phyloP scores from a whole-genome alignment of 805 yeast species.

The Saccharomyces jurei region DNA sequence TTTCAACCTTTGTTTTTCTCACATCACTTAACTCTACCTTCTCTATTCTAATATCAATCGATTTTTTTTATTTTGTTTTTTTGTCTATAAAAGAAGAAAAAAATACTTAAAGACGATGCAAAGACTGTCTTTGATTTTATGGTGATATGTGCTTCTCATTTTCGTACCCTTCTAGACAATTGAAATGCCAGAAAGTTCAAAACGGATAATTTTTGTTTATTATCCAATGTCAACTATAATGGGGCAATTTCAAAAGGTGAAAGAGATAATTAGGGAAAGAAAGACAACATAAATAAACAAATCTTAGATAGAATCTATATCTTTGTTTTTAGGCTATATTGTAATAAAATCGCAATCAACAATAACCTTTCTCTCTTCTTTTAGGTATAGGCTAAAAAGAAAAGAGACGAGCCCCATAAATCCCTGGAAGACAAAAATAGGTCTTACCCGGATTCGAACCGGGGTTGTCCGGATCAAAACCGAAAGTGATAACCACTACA shows the following conservation, averaged over 20 bases:
- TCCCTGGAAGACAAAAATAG: constrained; percentile 27
- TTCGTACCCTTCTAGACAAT: not conserved
- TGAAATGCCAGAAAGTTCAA: not conserved
- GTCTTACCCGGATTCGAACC: constrained; percentile 83
- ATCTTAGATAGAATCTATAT: not conserved
- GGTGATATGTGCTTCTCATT: not conserved
- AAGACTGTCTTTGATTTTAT: not conserved
- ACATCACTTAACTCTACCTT: not conserved
- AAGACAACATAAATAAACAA: not conserved
- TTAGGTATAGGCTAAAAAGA: too few relatives aligned
- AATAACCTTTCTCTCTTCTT: not conserved
- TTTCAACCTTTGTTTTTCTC: not conserved
- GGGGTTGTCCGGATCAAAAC: constrained; percentile 78
- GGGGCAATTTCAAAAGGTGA: not conserved
- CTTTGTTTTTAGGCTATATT: not conserved
- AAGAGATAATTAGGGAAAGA: not conserved
- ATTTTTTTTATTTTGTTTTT: not conserved
- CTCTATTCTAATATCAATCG: not conserved
- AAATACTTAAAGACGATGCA: not conserved
- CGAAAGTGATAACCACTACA: constrained; percentile 78
- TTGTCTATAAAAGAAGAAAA: not conserved
- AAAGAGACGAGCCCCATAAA: too few relatives aligned
- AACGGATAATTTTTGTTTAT: not conserved
- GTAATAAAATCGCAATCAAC: not conserved
- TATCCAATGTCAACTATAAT: not conserved